Percentiles rank a stretch among this genome's conserved stretches.
phyloP scores from a whole-genome alignment of 495 filamentous ascomycete genomes.

The Lasiosphaeriaceae sp. region DNA sequence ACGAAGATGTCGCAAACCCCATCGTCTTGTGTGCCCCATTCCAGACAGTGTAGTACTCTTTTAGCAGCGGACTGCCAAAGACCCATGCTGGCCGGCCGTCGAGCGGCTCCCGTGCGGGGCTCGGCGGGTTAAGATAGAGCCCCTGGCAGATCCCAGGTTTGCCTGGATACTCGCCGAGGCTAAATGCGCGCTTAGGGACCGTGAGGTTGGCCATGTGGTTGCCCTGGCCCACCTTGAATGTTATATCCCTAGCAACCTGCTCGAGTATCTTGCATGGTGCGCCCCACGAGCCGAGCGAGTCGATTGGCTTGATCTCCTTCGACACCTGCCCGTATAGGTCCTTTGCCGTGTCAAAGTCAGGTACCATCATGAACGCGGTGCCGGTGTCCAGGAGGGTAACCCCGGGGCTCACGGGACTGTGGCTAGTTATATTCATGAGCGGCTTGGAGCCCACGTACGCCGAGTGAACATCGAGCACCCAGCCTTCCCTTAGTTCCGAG shows the following conservation, averaged over 20 bases:
- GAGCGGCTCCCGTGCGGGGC: conserved; percentile 13
- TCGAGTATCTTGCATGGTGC: conserved; percentile 17
- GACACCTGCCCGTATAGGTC: conserved; percentile 23
- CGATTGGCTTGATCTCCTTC: conserved; percentile 16
- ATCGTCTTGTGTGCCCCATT: conserved; percentile 13
- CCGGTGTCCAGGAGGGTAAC: conserved; percentile 22
- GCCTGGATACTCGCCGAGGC: conserved; percentile 21
- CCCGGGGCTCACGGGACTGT: neutral
- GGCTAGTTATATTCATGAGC: conserved; percentile 8
- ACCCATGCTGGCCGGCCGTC: conserved; percentile 18
- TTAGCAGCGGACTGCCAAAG: conserved; percentile 16
- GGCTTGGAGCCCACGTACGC: conserved; percentile 5
- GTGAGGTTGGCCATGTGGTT: conserved; percentile 10
- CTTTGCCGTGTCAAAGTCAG: conserved; percentile 15
- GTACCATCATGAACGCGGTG: conserved; percentile 18
- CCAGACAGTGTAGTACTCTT: conserved; percentile 27
- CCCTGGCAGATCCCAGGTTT: conserved; percentile 22
- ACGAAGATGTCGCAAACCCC: conserved; percentile 14
- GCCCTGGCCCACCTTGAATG: conserved; percentile 16
- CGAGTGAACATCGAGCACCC: conserved; percentile 14
- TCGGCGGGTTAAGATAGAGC: conserved; percentile 12
- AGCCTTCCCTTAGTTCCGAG: conserved; percentile 4
- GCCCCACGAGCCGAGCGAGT: conserved; percentile 20
- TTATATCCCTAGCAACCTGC: conserved; percentile 9
- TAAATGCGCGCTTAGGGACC: conserved; percentile 15